Evolutionary conservation across 345 rosid species (phyloP).

Genomic region (Euclidium syriacum): DNA sequence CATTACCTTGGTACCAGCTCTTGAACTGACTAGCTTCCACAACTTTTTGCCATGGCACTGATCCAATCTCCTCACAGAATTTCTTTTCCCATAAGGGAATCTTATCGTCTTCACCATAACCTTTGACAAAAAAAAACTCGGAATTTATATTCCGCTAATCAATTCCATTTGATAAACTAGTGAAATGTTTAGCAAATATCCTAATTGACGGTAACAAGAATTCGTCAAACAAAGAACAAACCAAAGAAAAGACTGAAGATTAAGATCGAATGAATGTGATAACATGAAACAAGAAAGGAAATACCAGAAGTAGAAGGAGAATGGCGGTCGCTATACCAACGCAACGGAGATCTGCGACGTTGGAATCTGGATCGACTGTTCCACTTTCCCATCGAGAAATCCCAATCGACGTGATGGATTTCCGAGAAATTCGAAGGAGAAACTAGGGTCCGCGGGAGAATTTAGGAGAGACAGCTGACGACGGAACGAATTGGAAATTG

Average conservation of each 20-base stretch:
- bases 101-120: slow-evolving; percentile 38
- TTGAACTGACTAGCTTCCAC: slow-evolving; percentile 43
- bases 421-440: neutral
- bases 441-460: neutral
- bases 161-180: neutral
- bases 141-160: too few species aligned
- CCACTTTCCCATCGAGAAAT: slow-evolving; percentile 29
- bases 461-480: neutral
- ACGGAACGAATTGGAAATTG: neutral
- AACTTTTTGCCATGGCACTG: slow-evolving; percentile 67
- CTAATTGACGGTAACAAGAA: neutral
- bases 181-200: neutral
- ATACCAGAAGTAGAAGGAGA: slow-evolving; percentile 20
- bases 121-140: slow-evolving; percentile 14
- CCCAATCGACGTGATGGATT: neutral
- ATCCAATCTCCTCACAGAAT: slow-evolving; percentile 61
- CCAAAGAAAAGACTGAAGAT: neutral
- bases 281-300: neutral
- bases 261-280: neutral
- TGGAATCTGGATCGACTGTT: slow-evolving; percentile 16
- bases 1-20: slow-evolving; percentile 37
- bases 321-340: slow-evolving; percentile 27
- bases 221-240: neutral
- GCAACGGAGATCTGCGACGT: slow-evolving; percentile 29
- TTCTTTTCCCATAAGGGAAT: slow-evolving; percentile 73